phyloP scores from a whole-genome alignment of 2,329 filamentous ascomycete genomes.

The Bipolaris oryzae region DNA sequence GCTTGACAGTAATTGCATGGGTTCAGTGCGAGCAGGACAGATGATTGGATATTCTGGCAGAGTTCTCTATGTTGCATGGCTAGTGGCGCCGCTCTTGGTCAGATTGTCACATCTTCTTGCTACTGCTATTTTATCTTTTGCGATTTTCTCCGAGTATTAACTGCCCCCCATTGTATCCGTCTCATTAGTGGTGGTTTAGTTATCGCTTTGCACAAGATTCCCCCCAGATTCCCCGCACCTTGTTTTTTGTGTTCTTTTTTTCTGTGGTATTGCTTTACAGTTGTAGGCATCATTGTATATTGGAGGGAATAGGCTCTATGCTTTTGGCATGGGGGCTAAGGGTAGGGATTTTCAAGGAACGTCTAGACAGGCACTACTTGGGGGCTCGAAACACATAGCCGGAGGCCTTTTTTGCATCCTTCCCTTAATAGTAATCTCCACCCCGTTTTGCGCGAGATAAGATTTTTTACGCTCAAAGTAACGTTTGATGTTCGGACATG shows the following conservation, averaged over 20 bases:
- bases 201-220: constrained; percentile 38
- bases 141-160: constrained; percentile 17
- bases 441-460: constrained; percentile 14
- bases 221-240: constrained; percentile 25
- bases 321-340: constrained; percentile 15
- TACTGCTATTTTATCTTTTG: constrained; percentile 9
- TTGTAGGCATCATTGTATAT: constrained; percentile 26
- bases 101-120: constrained; percentile 15
- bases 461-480: background rate
- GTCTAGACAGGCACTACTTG: constrained; percentile 14
- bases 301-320: constrained; percentile 19
- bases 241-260: constrained; percentile 15
- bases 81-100: constrained; percentile 28
- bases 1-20: constrained; percentile 40
- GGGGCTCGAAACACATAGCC: constrained; percentile 19
- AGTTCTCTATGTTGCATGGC: constrained; percentile 30
- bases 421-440: constrained; percentile 40
- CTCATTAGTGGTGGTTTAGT: constrained; percentile 25
- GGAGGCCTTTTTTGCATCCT: constrained; percentile 22
- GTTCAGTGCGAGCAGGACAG: constrained; percentile 27
- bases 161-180: constrained; percentile 19
- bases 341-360: constrained; percentile 11
- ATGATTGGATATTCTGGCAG: constrained; percentile 18
- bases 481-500: background rate
- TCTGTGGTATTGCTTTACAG: constrained; percentile 13